These are phyloP conservation scores for Coniochaeta ligniaria DNA, from an alignment of 2,329 filamentous ascomycete genomes.

Conservation along the genomic window DNA sequence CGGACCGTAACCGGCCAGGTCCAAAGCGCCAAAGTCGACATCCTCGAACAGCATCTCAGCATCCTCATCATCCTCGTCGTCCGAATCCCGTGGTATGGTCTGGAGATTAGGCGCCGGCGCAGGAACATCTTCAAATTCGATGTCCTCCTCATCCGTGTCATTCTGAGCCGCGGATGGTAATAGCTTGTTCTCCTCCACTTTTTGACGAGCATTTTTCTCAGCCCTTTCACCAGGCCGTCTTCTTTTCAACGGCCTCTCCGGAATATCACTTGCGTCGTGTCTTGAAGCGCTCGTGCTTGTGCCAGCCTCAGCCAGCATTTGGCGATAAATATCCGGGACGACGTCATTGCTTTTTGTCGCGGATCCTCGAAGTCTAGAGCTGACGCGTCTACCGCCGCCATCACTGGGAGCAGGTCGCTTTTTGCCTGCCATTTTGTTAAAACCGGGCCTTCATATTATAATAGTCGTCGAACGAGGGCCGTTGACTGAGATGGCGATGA, in stretches of 20 bases:
- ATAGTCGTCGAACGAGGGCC: background rate
- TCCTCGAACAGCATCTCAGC: slow-evolving; percentile 41
- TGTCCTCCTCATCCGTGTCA: slow-evolving; percentile 27
- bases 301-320: slow-evolving; percentile 11
- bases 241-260: slow-evolving; percentile 35
- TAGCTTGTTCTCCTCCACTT: background rate
- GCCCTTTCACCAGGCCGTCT: slow-evolving; percentile 24
- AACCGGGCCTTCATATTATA: background rate
- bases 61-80: slow-evolving; percentile 35
- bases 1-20: slow-evolving; percentile 10
- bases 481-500: background rate
- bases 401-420: slow-evolving; percentile 13
- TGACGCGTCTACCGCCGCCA: background rate
- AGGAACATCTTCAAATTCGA: slow-evolving; percentile 43
- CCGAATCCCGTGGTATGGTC: slow-evolving; percentile 41
- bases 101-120: slow-evolving; percentile 41
- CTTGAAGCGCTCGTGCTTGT: background rate
- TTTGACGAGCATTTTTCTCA: background rate
- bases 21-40: slow-evolving; percentile 21
- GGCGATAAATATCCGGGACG: slow-evolving; percentile 12
- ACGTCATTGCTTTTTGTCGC: slow-evolving; percentile 6
- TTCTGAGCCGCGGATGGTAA: slow-evolving; percentile 1
- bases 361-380: slow-evolving; percentile 3
- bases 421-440: slow-evolving; percentile 12
- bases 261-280: background rate